Base-by-base conservation (phyloP, 208 protist genomes). In the Jaenimonas drosophilae region DNA sequence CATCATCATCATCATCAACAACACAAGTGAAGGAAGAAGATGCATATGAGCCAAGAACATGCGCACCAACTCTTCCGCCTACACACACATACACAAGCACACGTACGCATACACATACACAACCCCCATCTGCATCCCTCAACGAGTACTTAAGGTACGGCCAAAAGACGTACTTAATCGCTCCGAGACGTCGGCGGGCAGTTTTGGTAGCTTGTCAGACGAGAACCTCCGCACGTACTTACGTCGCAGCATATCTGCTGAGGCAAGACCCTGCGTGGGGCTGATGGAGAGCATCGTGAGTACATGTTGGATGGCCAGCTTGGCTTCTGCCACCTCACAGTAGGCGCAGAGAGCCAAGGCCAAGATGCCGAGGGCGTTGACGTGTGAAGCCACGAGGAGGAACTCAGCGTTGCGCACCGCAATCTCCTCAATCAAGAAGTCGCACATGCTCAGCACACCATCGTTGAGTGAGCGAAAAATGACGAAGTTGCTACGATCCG, bases 341-440 rank as follows among this genome's bases (percentile, higher is more conserved):
- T n/a, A n/a, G n/a, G n/a, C n/a, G n/a, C n/a, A n/a, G n/a, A n/a
- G n/a, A n/a, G n/a, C n/a, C n/a, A n/a, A n/a, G n/a, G n/a, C n/a
- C n/a, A n/a, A n/a, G n/a, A n/a, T n/a, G n/a, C n/a, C n/a, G n/a
- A n/a, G n/a, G 50, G 41, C n/a, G 39, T 31, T 11, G 39, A 36
- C 11, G 62, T 64, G 24, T 61, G 36, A 17, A 91, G 66, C 41
- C 77, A 85, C 23, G 82, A 61, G 76, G n/a, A 91, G 57, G 36
- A 91, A 91, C 59, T 91, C 76, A 4, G 84, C 82, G 45, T 91
- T 73, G 0, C 59, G 73, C 3, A 87, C 73, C 16, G n/a, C n/a
- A n/a, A 75, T 66, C 50, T 87, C 75, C 46, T 83, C 69, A 12
- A 63, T 76, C 19, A 91, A 72, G 31, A 75, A 43, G 40, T 90